Evolutionary conservation across 768 basidiomycete genomes (phyloP), one percentile per base, ranked within the genome.

Genomic region (Chalciporus pseudorubinellus): DNA sequence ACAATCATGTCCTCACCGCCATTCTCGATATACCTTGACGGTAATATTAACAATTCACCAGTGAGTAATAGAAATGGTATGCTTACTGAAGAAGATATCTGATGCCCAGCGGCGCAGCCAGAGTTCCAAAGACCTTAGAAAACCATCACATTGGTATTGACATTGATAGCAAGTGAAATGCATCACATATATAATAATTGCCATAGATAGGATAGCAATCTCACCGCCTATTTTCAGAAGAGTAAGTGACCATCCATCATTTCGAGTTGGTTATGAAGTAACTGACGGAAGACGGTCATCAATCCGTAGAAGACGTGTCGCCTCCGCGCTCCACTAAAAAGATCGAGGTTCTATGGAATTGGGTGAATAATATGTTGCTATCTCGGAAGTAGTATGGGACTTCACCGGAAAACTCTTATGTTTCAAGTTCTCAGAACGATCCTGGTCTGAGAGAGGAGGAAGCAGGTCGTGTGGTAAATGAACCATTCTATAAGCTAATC

Each of bases 21-120:
- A 14, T 70, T 74, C 66, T 87, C 84, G n/a, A 89, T 67, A 59
- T 86, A 82, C 28, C 78, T 83, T 14, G 18, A 39, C 18, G 16
- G n/a, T 11, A 13, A 13, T 5, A 39, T 39, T 19, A 3, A 18
- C 18, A 19, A 12, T 7, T 18, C 12, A 39, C 16, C 38, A 39
- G 12, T 28, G 50, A 10, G 11, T n/a, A n/a, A 24, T 10, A 5
- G 6, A 34, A 13, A 8, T 12, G 18, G 13, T 13, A 12, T 7
- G 50, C 64, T 52, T n/a, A 70, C 68, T 47, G 28, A 12, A 70
- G 60, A 14, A 70, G 58, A 8, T 59, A 45, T 16, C 68, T 67
- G 44, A 67, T 63, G n/a, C 65, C 65, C 20, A 70, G 46, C 12
- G 67, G 67, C 4, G 55, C 55, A 5, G 63, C 41, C 9, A 72